Evolutionary conservation across 2,329 filamentous ascomycete species (phyloP).

Genomic region (Penicillium sp.): DNA sequence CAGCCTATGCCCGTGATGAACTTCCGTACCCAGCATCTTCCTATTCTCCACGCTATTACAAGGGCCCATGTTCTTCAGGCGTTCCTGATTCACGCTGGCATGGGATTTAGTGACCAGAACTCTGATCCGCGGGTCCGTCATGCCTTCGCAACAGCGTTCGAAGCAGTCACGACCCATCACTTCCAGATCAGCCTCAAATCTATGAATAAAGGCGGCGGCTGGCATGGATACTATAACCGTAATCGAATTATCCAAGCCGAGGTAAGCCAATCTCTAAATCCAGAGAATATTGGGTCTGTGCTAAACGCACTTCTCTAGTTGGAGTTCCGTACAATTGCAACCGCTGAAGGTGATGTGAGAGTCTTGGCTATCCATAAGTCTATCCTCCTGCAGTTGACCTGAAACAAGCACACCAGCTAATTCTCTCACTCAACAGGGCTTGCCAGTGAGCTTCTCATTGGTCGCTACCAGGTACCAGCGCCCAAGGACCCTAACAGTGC

Average conservation of each 20-base stretch:
- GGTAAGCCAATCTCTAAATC: background rate
- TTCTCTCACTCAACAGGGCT: slow-evolving; percentile 17
- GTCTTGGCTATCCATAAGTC: slow-evolving; percentile 23
- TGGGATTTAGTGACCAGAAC: slow-evolving; percentile 2
- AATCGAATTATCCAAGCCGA: slow-evolving; percentile 13
- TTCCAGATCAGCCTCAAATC: slow-evolving; percentile 5
- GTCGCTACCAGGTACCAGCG: slow-evolving; percentile 22
- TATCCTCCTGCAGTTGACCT: background rate
- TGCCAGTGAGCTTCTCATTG: slow-evolving; percentile 25
- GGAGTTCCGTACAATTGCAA: slow-evolving; percentile 2
- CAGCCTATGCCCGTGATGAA: slow-evolving; percentile 18
- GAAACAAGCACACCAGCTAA: background rate
- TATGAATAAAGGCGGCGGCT: slow-evolving; percentile 13
- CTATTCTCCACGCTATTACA: slow-evolving; percentile 24
- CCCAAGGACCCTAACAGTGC: slow-evolving; percentile 8
- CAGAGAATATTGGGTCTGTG: background rate
- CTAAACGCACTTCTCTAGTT: background rate
- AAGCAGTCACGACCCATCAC: slow-evolving; percentile 8
- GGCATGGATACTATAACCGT: slow-evolving; percentile 12
- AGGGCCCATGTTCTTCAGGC: slow-evolving; percentile 19
- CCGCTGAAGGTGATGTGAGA: slow-evolving; percentile 20
- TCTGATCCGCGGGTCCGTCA: background rate
- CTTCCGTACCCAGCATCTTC: slow-evolving; percentile 28
- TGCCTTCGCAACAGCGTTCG: slow-evolving; percentile 11
- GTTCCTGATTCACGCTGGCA: background rate